Conservation (phyloP, 116 monocot genomes). For the Dioscorea cayenensis region DNA sequence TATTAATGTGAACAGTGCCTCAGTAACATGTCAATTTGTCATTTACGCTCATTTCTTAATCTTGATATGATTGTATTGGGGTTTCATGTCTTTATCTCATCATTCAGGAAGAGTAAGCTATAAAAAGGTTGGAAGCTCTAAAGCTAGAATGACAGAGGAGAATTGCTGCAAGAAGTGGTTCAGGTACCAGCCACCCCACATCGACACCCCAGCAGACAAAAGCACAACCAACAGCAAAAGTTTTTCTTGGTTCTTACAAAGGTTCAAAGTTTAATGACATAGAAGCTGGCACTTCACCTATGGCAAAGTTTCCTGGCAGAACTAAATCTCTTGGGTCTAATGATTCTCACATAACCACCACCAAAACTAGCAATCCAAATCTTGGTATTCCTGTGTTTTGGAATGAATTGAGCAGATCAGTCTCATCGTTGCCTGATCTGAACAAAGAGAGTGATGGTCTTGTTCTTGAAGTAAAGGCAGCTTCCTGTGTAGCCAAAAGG, state of each 20-base stretch:
- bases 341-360: conserved; percentile 31
- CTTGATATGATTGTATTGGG: neutral
- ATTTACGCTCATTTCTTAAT: neutral
- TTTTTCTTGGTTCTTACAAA: conserved; percentile 32
- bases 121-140: conserved; percentile 71
- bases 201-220: conserved; percentile 22
- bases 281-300: conserved; percentile 37
- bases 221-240: conserved; percentile 27
- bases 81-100: neutral
- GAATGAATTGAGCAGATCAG: conserved; percentile 40
- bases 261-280: conserved; percentile 66
- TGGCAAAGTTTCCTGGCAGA: conserved; percentile 35
- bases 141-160: conserved; percentile 80
- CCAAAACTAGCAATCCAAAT: conserved; percentile 23
- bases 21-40: neutral
- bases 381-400: neutral
- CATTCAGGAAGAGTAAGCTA: conserved; percentile 76
- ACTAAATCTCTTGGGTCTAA: conserved; percentile 22
- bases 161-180: conserved; percentile 73
- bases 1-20: too few species aligned
- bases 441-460: conserved; percentile 32
- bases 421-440: conserved; percentile 41
- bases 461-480: conserved; percentile 19
- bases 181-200: conserved; percentile 23
- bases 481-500: conserved; percentile 29